These are phyloP conservation scores for Trichoderma sp. DNA, from an alignment of 2,329 filamentous ascomycete species.

Conservation along the genomic window DNA sequence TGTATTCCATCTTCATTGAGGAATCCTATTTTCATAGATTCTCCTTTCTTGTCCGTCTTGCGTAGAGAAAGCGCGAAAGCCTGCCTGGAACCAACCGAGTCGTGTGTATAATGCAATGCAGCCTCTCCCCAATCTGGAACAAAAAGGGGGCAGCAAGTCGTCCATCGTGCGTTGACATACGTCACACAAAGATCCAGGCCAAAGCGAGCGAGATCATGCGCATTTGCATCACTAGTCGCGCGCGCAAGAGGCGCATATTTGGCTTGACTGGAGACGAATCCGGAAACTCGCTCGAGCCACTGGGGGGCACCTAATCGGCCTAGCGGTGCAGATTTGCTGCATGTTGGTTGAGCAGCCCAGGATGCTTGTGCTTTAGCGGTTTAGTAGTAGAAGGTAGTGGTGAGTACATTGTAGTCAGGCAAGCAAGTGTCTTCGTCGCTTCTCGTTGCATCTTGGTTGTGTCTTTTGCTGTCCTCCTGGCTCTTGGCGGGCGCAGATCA, in stretches of 20 bases:
- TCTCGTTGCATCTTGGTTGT: neutral
- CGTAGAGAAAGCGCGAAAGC: neutral
- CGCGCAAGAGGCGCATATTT: neutral
- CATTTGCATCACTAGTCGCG: neutral
- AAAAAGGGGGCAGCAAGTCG: neutral
- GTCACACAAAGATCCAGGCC: conserved; percentile 6
- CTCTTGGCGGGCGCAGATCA: conserved; percentile 1
- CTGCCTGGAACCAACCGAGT: neutral
- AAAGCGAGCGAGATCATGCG: neutral
- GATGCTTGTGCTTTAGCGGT: neutral
- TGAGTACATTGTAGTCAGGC: neutral
- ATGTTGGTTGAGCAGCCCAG: neutral
- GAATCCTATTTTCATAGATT: neutral
- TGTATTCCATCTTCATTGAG: neutral
- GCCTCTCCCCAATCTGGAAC: neutral
- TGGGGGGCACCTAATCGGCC: neutral
- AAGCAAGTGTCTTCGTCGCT: neutral
- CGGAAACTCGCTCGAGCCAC: neutral
- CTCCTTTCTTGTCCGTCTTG: neutral
- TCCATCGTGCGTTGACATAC: neutral
- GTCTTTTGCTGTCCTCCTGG: neutral
- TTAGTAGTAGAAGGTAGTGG: neutral
- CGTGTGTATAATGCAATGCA: neutral
- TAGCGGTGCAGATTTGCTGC: neutral
- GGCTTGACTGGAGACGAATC: neutral